phyloP scores from a whole-genome alignment of 768 basidiomycete species.

The Kwoniella dejecticola region DNA sequence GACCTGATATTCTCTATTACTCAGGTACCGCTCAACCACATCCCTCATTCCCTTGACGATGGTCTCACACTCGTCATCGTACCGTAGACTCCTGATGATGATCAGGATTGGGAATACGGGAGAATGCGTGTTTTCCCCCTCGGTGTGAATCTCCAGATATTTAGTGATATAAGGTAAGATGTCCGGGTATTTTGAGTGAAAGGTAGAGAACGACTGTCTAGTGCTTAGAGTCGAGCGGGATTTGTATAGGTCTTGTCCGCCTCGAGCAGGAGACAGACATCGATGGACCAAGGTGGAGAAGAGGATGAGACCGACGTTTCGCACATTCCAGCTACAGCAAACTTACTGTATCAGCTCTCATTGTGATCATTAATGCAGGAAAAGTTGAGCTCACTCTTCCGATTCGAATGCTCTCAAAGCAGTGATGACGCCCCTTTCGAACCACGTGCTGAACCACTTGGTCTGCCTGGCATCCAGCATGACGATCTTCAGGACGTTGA shows the following conservation, averaged over 20 bases:
- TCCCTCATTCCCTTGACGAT: slow-evolving; percentile 23
- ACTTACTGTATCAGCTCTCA: not conserved
- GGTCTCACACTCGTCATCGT: slow-evolving; percentile 16
- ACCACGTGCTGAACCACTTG: slow-evolving; percentile 39
- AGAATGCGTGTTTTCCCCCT: slow-evolving; percentile 25
- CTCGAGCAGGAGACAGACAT: slow-evolving; percentile 35
- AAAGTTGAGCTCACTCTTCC: slow-evolving; percentile 38
- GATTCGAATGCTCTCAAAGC: slow-evolving; percentile 49
- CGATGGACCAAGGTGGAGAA: slow-evolving; percentile 50
- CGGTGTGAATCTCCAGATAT: slow-evolving; percentile 9
- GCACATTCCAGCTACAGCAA: slow-evolving; percentile 51
- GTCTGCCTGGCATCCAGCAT: slow-evolving; percentile 49
- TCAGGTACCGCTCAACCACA: slow-evolving; percentile 31
- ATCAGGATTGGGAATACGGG: slow-evolving; percentile 49
- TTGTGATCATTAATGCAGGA: not conserved
- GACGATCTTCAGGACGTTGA: slow-evolving; percentile 52
- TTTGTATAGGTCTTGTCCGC: slow-evolving; percentile 36
- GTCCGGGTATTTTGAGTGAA: slow-evolving; percentile 41
- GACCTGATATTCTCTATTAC: slow-evolving; percentile 41
- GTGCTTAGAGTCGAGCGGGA: slow-evolving; percentile 32
- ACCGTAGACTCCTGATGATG: slow-evolving; percentile 44
- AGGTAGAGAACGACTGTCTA: slow-evolving; percentile 40
- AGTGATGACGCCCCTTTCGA: slow-evolving; percentile 43
- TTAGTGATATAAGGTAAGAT: slow-evolving; percentile 35
- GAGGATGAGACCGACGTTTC: slow-evolving; percentile 53